These are phyloP conservation scores for Themeda triandra DNA, from an alignment of 176 grass and related monocot genomes.

Conservation along the genomic window DNA sequence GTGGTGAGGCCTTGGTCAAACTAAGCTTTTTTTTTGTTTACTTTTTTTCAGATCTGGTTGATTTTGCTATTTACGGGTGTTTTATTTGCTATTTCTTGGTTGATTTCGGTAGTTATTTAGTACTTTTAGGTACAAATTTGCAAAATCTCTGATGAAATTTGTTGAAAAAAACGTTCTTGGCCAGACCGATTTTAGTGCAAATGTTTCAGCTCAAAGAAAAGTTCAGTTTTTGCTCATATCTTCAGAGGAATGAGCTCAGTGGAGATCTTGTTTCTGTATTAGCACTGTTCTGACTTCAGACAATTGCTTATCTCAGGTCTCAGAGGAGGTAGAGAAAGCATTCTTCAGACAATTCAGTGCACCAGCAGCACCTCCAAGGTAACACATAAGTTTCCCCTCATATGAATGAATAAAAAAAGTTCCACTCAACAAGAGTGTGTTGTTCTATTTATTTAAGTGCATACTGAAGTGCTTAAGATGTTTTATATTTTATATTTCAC, in stretches of 20 bases:
- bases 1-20: constrained; percentile 37
- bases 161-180: too few species aligned
- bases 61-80: not conserved
- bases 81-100: not conserved
- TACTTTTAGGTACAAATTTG: not conserved
- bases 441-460: not conserved
- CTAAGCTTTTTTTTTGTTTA: not conserved
- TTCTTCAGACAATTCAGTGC: constrained; percentile 23
- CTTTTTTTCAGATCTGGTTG: not conserved
- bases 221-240: not conserved
- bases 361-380: constrained; percentile 41
- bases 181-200: not conserved
- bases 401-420: not conserved
- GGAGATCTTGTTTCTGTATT: not conserved
- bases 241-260: not conserved
- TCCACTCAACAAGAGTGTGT: not conserved
- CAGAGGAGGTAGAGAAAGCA: constrained; percentile 45
- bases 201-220: not conserved
- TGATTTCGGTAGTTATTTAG: not conserved
- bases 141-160: not conserved
- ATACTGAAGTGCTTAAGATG: not conserved
- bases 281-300: constrained; percentile 1
- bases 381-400: not conserved
- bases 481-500: not conserved
- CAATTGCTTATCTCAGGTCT: constrained; percentile 28